Conservation (phyloP, 768 basidiomycete genomes). For the Leccinellum albellum region DNA sequence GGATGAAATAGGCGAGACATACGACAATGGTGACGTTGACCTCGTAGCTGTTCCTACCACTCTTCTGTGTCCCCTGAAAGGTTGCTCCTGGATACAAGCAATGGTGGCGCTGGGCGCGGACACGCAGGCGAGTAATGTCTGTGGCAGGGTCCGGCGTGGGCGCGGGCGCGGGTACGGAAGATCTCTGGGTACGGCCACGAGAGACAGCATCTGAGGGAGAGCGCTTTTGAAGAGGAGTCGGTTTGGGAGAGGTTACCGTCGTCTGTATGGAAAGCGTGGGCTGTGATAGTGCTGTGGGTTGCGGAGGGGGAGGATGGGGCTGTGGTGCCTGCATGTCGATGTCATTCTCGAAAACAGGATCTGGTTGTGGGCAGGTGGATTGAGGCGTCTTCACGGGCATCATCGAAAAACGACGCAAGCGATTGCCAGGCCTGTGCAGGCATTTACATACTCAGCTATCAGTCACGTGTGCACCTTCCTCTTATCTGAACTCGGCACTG, state of each 20-base stretch:
- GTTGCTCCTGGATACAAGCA: conserved; percentile 85
- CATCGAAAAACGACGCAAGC: conserved; percentile 16
- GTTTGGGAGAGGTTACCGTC: conserved; percentile 9
- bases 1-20: conserved; percentile 34
- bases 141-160: conserved; percentile 49
- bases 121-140: conserved; percentile 75
- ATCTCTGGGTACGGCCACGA: conserved; percentile 10
- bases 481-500: background rate
- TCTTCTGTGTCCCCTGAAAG: conserved; percentile 91
- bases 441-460: conserved; percentile 6
- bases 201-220: conserved; percentile 9
- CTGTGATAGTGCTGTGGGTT: conserved; percentile 4
- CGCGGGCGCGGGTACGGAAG: background rate
- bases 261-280: conserved; percentile 13
- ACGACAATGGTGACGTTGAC: conserved; percentile 91
- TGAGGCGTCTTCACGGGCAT: conserved; percentile 23
- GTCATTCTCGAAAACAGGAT: conserved; percentile 33
- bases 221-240: conserved; percentile 17
- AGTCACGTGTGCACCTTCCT: conserved; percentile 13
- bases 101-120: conserved; percentile 67
- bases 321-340: conserved; percentile 30
- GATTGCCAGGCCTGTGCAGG: conserved; percentile 11
- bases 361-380: conserved; percentile 17
- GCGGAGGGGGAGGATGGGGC: background rate
- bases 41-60: conserved; percentile 90